Base-by-base conservation (phyloP, 805 yeast species). In the Zygosaccharomyces pseudorouxii region DNA sequence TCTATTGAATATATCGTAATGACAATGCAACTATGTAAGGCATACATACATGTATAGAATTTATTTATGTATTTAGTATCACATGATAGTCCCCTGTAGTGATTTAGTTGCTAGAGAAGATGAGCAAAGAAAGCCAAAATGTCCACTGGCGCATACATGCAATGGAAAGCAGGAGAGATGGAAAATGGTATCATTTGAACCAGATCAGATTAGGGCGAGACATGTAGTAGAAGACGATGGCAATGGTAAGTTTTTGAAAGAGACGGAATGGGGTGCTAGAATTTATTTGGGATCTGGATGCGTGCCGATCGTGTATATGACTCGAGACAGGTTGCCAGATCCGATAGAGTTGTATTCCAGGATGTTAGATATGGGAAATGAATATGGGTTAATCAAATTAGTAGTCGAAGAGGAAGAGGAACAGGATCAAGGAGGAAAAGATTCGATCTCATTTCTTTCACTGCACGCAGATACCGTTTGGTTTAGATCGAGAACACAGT, bases 401-500 rank as follows among this genome's bases (percentile, higher is more conserved):
- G 42, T 49, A 19, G 27, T 59, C 19, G 19, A 36, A 38, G 36
- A 11, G 22, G 19, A 36, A 38, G 36, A 11, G 36, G 19, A 5
- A 10, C 16, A 42, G 44, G 19, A n/a, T 3, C 42, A 11, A n/a
- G 2, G 9, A 6, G 23, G 8, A 11, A 33, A 14, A 10, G 37
- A 16, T 33, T 16, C 10, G 16, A 8, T 18, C 14, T 33, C 37
- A 14, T 14, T 16, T 33, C 20, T 52, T 25, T 43, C 47, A 25
- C 41, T 57, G 11, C 42, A 55, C 37, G 45, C 58, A 11, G 63
- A 63, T 14, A 55, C 51, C 20, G 55, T 60, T 44, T 57, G 62
- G 55, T 63, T 63, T 37, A 54, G 50, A 38, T 50, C 64, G 9
- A 53, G 58, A 47, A 56, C 47, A 37, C 74, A 44, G 67, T 53